phyloP scores from a whole-genome alignment of 192 early-diverging fungal species.

The Coemansia sp. region DNA sequence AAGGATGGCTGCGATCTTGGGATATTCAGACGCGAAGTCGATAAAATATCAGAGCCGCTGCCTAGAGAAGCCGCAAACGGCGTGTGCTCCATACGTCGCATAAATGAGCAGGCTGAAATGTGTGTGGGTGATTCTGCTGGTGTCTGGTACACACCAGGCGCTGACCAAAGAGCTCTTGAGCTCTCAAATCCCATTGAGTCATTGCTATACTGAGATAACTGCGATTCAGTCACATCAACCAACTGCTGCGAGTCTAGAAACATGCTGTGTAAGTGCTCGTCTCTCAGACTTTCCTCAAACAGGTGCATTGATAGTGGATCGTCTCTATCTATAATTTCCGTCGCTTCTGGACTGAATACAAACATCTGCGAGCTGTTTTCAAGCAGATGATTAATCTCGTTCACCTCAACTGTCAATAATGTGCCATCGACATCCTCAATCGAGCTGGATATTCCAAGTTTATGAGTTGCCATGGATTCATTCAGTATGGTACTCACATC shows the following conservation, averaged over 20 bases:
- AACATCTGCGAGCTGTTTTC: slow-evolving; percentile 26
- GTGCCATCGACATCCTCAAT: neutral
- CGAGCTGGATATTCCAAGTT: neutral
- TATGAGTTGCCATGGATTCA: neutral
- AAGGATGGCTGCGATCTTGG: neutral
- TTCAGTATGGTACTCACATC: neutral
- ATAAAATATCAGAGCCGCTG: neutral
- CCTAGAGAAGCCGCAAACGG: neutral
- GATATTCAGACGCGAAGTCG: neutral
- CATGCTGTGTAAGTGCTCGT: slow-evolving; percentile 21
- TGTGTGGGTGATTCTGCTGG: neutral
- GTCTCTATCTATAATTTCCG: neutral
- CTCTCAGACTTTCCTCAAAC: slow-evolving; percentile 28
- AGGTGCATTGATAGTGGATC: slow-evolving; percentile 18
- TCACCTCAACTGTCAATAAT: neutral
- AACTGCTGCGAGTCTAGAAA: slow-evolving; percentile 16
- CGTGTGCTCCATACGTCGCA: neutral
- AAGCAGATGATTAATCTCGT: slow-evolving; percentile 14
- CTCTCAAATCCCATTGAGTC: neutral
- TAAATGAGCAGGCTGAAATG: slow-evolving; percentile 2
- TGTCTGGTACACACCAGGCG: neutral
- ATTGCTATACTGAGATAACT: neutral
- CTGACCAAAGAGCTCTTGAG: neutral
- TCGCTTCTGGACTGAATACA: slow-evolving; percentile 1
- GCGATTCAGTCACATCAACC: neutral